These are phyloP conservation scores for Penicillium concentricum DNA, from an alignment of 2,329 filamentous ascomycete species.

Conservation along the genomic window DNA sequence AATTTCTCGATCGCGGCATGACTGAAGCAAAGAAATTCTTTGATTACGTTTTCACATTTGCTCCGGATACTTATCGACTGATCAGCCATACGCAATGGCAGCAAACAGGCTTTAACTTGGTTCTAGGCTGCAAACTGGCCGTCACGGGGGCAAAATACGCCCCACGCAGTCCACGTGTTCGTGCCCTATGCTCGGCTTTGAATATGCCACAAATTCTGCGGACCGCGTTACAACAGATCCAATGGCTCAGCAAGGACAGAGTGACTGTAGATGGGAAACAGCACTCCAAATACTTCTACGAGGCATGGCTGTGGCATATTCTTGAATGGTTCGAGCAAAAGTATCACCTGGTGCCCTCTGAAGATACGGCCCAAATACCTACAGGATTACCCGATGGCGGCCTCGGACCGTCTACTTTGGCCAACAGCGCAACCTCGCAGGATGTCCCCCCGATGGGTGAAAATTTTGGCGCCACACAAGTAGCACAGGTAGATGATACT, in stretches of 20 bases:
- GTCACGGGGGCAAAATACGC: slow-evolving; percentile 1
- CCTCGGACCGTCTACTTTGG: neutral
- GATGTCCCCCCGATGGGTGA: neutral
- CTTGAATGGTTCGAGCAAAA: slow-evolving; percentile 6
- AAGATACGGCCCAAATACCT: neutral
- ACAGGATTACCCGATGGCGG: neutral
- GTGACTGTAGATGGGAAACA: neutral
- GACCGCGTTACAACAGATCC: neutral
- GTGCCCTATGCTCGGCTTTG: neutral
- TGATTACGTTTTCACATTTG: neutral
- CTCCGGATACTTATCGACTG: neutral
- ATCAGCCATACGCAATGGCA: slow-evolving; percentile 2
- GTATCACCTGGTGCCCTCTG: neutral
- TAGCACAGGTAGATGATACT: neutral
- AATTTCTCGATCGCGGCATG: neutral
- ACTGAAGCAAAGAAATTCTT: slow-evolving; percentile 1
- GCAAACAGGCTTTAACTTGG: slow-evolving; percentile 3
- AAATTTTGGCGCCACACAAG: neutral
- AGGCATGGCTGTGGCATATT: neutral
- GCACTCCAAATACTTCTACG: slow-evolving; percentile 1
- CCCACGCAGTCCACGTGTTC: neutral
- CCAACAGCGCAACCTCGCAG: neutral
- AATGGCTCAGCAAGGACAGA: neutral
- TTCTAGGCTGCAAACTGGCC: slow-evolving; percentile 5
- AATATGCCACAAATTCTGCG: neutral